Percentiles rank a stretch among this genome's conserved stretches.
Conservation (phyloP, 768 basidiomycete species). For the Mycena amicta region DNA sequence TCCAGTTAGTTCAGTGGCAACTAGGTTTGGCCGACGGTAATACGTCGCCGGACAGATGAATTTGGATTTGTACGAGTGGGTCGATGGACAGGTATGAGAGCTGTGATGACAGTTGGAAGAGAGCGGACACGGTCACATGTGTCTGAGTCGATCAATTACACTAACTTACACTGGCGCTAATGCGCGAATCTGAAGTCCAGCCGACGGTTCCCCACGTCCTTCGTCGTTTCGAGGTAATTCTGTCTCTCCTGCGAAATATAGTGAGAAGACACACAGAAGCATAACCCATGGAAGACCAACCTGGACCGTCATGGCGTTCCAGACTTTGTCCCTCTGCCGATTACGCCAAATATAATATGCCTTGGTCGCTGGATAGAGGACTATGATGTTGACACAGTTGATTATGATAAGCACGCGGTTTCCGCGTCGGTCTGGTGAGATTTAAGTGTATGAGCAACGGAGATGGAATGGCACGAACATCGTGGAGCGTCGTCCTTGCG, state of each 20-base stretch:
- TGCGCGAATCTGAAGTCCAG: constrained; percentile 68
- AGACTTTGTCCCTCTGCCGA: constrained; percentile 50
- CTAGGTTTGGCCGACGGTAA: too few species aligned
- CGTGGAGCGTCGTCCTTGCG: constrained; percentile 56
- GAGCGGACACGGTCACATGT: neutral
- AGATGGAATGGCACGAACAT: constrained; percentile 38
- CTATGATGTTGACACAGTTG: constrained; percentile 48
- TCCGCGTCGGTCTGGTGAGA: constrained; percentile 52
- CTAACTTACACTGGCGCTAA: constrained; percentile 32
- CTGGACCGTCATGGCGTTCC: constrained; percentile 59
- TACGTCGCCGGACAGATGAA: too few species aligned
- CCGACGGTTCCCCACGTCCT: constrained; percentile 60
- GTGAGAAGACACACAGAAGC: neutral
- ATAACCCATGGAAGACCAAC: constrained; percentile 31
- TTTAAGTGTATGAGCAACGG: neutral
- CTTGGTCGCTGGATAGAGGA: constrained; percentile 58
- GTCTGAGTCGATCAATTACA: neutral
- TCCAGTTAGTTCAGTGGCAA: too few species aligned
- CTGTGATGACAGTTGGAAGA: neutral
- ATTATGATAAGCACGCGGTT: constrained; percentile 59
- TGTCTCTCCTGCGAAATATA: constrained; percentile 46
- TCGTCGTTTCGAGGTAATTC: constrained; percentile 59
- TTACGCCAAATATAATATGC: constrained; percentile 64
- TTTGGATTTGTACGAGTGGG: too few species aligned
- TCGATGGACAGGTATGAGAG: too few species aligned